Conservation (phyloP, 805 yeast species). For the Candida railenensis region DNA sequence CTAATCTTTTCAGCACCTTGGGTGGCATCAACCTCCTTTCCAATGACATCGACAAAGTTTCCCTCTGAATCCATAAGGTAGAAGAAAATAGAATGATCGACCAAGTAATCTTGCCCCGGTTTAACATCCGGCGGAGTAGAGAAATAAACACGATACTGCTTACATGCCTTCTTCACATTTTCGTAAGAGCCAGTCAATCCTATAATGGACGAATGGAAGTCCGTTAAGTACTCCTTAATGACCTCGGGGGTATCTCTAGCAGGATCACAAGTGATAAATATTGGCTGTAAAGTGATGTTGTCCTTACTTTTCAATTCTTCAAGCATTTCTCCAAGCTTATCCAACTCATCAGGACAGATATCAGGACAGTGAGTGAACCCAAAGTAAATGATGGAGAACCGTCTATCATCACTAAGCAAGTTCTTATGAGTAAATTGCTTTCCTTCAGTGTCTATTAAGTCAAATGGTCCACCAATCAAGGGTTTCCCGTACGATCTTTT, state of each 20-base stretch:
- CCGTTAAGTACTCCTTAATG: slow-evolving; percentile 75
- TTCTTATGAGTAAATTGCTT: slow-evolving; percentile 74
- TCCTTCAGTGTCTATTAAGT: slow-evolving; percentile 68
- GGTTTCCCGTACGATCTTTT: slow-evolving; percentile 92
- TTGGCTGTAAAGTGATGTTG: slow-evolving; percentile 69
- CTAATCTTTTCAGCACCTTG: slow-evolving; percentile 77
- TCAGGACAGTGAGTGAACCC: slow-evolving; percentile 99
- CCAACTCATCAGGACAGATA: slow-evolving; percentile 97
- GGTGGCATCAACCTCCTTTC: slow-evolving; percentile 81
- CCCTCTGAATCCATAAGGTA: slow-evolving; percentile 99
- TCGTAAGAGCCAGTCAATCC: slow-evolving; percentile 94
- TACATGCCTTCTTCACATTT: slow-evolving; percentile 79
- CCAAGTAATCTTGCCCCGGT: slow-evolving; percentile 94
- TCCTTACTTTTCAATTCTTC: slow-evolving; percentile 55
- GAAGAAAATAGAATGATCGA: slow-evolving; percentile 96
- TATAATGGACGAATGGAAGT: slow-evolving; percentile 85
- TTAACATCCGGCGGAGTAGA: slow-evolving; percentile 95
- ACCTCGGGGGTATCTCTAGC: slow-evolving; percentile 90
- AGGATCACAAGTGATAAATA: slow-evolving; percentile 96
- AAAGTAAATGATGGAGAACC: slow-evolving; percentile 84
- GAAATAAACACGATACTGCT: slow-evolving; percentile 89
- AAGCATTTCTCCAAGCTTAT: slow-evolving; percentile 76
- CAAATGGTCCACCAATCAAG: slow-evolving; percentile 87
- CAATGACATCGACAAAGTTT: slow-evolving; percentile 88
- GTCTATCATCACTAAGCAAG: slow-evolving; percentile 55